These are phyloP conservation scores for Fraxinus floribunda DNA, from an alignment of 305 asterid species.

Conservation along the genomic window DNA sequence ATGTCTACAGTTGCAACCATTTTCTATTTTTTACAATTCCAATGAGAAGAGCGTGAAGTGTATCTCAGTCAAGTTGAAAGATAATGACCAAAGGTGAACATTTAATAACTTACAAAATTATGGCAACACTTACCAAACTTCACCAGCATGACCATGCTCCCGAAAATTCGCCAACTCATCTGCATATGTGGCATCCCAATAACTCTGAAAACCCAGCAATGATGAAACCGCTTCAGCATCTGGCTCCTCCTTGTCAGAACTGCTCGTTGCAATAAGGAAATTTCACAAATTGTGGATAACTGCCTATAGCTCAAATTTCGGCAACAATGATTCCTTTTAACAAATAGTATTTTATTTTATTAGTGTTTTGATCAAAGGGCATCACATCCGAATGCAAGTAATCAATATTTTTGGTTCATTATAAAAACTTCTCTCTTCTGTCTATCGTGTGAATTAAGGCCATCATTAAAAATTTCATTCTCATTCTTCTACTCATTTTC, in stretches of 20 bases:
- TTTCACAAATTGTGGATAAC: slow-evolving; percentile 7
- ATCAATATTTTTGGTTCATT: not conserved
- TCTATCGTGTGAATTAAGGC: not conserved
- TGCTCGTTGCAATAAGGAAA: slow-evolving; percentile 29
- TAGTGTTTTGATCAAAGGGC: not conserved
- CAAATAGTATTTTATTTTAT: not conserved
- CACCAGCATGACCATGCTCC: slow-evolving; percentile 95
- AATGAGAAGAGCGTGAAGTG: not conserved
- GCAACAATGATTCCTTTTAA: not conserved
- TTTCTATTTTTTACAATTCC: not conserved
- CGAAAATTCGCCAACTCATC: slow-evolving; percentile 83
- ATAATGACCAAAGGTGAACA: not conserved
- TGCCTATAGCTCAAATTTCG: not conserved
- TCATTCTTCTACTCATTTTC: no score
- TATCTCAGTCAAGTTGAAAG: not conserved
- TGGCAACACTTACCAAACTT: slow-evolving; percentile 69
- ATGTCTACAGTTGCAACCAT: not conserved
- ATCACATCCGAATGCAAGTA: not conserved
- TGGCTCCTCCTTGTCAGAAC: slow-evolving; percentile 95
- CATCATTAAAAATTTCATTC: no score
- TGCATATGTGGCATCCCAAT: slow-evolving; percentile 91
- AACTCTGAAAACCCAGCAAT: slow-evolving; percentile 91
- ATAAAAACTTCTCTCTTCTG: not conserved
- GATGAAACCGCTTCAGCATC: slow-evolving; percentile 75
- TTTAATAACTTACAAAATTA: not conserved